Base-by-base conservation (phyloP, 257 asterid genomes). In the Nicotiana noctiflora region DNA sequence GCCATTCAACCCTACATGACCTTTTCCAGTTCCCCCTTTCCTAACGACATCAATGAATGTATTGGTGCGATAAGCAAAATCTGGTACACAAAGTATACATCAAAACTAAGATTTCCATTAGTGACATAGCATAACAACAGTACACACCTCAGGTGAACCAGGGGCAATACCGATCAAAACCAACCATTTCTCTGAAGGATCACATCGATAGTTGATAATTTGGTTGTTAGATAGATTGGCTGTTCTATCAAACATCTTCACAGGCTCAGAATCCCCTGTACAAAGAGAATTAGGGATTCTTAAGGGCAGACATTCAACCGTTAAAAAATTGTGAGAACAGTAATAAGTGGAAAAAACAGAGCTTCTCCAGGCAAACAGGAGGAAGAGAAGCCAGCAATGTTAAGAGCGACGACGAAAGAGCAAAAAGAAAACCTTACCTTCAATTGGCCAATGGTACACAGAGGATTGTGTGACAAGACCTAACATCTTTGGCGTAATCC, bases 141-240 rank as follows among this genome's bases (percentile, higher is more conserved):
- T 83, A 86, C 89, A 49, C 82, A 96, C 99, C 97, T 96, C 99
- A 0, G 98, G 88, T 3, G 98, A 90, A 81, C 99, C 99, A 84
- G 98, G 98, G 74, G 98, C 98, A 79, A 93, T 94, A 60, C 99
- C 99, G 81, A 96, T 91, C 92, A 96, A 86, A 85, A 94, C 98
- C 97, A 96, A 85, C 98, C 98, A 96, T 85, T 96, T 94, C 87
- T 94, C 99, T 74, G 98, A 89, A 84, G 99, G 97, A 81, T 96
- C 99, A 15, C 99, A 96, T 84, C 94, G 89, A 85, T 96, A 96
- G 87, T 94, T 96, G 85, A 94, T 96, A 65, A 96, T 94, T 86
- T 96, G 98, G 81, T 96, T 94, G 92, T 88, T 96, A 68, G 98
- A 84, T 80, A 94, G 87, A 86, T 94, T 96, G 83, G 97, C 97